Evolutionary conservation across 2,329 filamentous ascomycete genomes (phyloP), one percentile per base, ranked within the genome.

Genomic region (Lecanosticta acicola): DNA sequence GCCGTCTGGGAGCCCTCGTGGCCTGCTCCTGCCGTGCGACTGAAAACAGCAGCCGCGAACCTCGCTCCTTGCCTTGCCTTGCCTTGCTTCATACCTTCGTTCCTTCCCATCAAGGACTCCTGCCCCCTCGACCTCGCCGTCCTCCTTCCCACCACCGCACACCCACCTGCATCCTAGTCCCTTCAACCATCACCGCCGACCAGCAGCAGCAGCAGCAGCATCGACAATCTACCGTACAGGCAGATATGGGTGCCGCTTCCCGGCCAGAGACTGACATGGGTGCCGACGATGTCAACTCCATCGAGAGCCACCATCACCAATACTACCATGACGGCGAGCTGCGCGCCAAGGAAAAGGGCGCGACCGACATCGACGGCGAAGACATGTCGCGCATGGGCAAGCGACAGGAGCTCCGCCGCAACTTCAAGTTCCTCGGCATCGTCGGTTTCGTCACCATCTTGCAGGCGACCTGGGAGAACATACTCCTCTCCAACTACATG

Each of bases 391-490:
- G 73, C 14, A 66, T 77, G 67, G 74, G 74, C 32, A 76, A 75
- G 60, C 63, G 65, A 16, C 73, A 75, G 45, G 70, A 76, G 38
- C 64, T 77, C 49, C 68, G 70, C 19, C 65, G 74, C 46, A 74
- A 73, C 57, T 78, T 77, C 54, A 66, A 69, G 8, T 73, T 73
- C 54, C 54, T 74, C 44, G 71, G 51, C 3, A 77, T 75, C 21
- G 65, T 78, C 10, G 73, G 74, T 4, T 77, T 78, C 48, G 70
- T 71, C n/a, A 73, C 72, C 50, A 72, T 75, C 17, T 66, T 76
- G 29, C 70, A 77, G 54, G 71, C 72, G 39, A 77, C 76, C 0
- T 80, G 76, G 77, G 77, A 79, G 57, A 68, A 70, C 32, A 64
- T 69, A 2, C 57, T 75, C 4, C 64, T 68, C n/a, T 47, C 61